phyloP scores from a whole-genome alignment of 495 filamentous ascomycete species.

The Penicillium paradoxum region DNA sequence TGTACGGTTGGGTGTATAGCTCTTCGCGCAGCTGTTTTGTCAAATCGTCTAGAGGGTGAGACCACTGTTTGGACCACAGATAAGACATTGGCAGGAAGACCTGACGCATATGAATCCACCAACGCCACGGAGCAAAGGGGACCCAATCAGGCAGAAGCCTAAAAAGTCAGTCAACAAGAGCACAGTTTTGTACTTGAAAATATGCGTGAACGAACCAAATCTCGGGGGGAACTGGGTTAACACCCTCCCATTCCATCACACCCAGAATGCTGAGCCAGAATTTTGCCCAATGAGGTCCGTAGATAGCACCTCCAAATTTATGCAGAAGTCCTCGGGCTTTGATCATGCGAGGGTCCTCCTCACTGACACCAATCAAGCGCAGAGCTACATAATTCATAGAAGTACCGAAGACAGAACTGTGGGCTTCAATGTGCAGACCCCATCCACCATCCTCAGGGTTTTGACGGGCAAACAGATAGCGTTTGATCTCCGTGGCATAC shows the following conservation, averaged over 20 bases:
- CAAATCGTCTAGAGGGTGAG: slow-evolving; percentile 63
- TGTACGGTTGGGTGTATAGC: slow-evolving; percentile 75
- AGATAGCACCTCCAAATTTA: slow-evolving; percentile 77
- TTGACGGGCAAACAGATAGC: slow-evolving; percentile 86
- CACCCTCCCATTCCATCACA: slow-evolving; percentile 81
- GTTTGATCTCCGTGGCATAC: slow-evolving; percentile 82
- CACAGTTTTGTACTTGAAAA: background rate
- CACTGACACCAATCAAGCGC: slow-evolving; percentile 80
- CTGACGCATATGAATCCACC: slow-evolving; percentile 97
- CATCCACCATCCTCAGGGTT: slow-evolving; percentile 89
- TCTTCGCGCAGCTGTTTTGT: slow-evolving; percentile 73
- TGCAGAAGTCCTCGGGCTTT: slow-evolving; percentile 82
- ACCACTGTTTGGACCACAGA: slow-evolving; percentile 75
- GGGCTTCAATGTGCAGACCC: slow-evolving; percentile 95
- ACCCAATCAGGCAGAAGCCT: slow-evolving; percentile 91
- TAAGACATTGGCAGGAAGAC: slow-evolving; percentile 92
- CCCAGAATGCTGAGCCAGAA: slow-evolving; percentile 85
- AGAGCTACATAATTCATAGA: slow-evolving; percentile 83
- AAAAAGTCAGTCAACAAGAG: slow-evolving; percentile 1
- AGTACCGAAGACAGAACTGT: slow-evolving; percentile 88
- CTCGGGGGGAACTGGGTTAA: slow-evolving; percentile 91
- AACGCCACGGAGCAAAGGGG: slow-evolving; percentile 90
- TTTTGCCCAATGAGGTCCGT: slow-evolving; percentile 91
- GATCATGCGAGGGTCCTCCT: slow-evolving; percentile 79
- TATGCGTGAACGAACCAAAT: slow-evolving; percentile 56